These are phyloP conservation scores for Erodium chrysanthum DNA, from an alignment of 441 rosid species.

Conservation along the genomic window DNA sequence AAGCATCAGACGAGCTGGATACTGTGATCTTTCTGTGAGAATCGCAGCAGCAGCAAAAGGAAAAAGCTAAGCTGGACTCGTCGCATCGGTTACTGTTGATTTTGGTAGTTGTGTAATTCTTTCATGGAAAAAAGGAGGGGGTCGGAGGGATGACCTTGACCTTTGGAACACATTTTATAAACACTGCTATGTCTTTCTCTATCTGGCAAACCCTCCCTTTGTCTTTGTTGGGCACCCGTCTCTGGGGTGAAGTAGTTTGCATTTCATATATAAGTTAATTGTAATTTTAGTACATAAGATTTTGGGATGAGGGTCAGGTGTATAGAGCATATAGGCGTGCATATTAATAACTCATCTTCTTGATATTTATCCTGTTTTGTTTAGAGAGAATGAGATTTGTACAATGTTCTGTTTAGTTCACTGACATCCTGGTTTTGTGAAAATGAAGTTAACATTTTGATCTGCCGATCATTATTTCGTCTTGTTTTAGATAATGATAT, in stretches of 20 bases:
- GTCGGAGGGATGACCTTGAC: constrained; percentile 10
- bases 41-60: constrained; percentile 10
- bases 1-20: background rate
- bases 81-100: background rate
- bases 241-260: constrained; percentile 21
- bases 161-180: constrained; percentile 15
- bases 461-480: background rate
- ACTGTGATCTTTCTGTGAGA: constrained; percentile 2
- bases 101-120: constrained; percentile 24
- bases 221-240: constrained; percentile 18
- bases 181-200: too few species aligned
- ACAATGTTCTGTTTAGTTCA: constrained; percentile 15
- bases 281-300: constrained; percentile 29
- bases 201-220: constrained; percentile 9
- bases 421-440: constrained; percentile 7
- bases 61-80: constrained; percentile 7
- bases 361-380: background rate
- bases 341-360: background rate
- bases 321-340: constrained; percentile 32
- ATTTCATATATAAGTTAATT: constrained; percentile 19
- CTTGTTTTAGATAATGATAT: background rate
- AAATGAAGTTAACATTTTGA: constrained; percentile 9
- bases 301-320: constrained; percentile 32
- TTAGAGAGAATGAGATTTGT: constrained; percentile 18
- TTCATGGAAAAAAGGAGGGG: constrained; percentile 9